phyloP scores from a whole-genome alignment of 768 basidiomycete species.

The Dioszegia aurantiaca region DNA sequence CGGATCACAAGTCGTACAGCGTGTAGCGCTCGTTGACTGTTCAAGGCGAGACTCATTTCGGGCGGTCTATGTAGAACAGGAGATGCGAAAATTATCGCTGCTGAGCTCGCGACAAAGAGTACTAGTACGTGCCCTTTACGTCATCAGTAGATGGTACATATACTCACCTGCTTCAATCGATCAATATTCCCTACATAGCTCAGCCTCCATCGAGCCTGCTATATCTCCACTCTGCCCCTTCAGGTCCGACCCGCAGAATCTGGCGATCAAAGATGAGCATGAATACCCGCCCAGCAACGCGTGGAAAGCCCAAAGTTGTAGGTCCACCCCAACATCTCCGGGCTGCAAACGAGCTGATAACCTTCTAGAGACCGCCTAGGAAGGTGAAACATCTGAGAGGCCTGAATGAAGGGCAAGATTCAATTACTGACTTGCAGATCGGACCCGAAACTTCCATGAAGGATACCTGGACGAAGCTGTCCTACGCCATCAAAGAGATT shows the following conservation, averaged over 20 bases:
- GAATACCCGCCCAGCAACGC: conserved; percentile 34
- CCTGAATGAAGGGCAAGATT: not conserved
- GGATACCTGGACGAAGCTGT: conserved; percentile 76
- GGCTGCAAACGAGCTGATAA: not conserved
- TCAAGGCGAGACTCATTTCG: not conserved
- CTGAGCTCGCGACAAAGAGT: too few species aligned
- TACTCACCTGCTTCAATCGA: too few species aligned
- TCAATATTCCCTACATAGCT: too few species aligned
- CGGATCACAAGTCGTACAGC: conserved; percentile 8
- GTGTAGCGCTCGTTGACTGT: not conserved
- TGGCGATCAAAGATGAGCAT: conserved; percentile 30
- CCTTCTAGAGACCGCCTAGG: conserved; percentile 41
- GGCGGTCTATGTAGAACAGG: not conserved
- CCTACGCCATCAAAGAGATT: conserved; percentile 86
- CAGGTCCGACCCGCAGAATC: not conserved
- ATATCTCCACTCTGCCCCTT: not conserved
- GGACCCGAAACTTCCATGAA: conserved; percentile 59
- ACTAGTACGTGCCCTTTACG: too few species aligned
- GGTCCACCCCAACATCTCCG: not conserved
- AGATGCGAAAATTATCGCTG: too few species aligned
- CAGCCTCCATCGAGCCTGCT: too few species aligned
- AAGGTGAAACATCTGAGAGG: too few species aligned
- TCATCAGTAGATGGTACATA: too few species aligned
- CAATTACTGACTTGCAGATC: conserved; percentile 23
- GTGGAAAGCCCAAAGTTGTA: conserved; percentile 44